A percentile compares a stretch with the other conserved stretches of the same genome.
Conservation (phyloP, 805 yeast genomes). For the Debaryomyces maramus region DNA sequence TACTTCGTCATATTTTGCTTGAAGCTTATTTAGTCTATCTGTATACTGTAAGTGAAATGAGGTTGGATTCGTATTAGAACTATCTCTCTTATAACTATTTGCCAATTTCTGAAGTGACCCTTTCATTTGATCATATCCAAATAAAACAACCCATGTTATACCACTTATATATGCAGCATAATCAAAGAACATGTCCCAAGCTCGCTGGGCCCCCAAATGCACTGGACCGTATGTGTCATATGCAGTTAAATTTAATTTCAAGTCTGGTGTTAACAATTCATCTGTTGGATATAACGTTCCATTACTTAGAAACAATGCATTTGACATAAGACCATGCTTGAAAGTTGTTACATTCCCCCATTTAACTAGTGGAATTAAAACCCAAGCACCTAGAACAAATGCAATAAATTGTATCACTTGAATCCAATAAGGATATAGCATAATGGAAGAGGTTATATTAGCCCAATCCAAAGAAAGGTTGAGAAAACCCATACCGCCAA, state of each 20-base stretch:
- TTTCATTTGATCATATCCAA: constrained; percentile 31
- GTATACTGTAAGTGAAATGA: constrained; percentile 21
- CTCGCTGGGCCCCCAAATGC: constrained; percentile 47
- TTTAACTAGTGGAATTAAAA: constrained; percentile 47
- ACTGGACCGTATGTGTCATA: constrained; percentile 47
- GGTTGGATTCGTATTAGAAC: constrained; percentile 1
- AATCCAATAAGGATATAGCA: constrained; percentile 55
- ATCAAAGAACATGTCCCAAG: constrained; percentile 53
- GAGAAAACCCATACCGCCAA: constrained; percentile 53
- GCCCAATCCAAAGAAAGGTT: constrained; percentile 55
- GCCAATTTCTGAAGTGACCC: constrained; percentile 15
- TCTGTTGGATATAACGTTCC: constrained; percentile 46
- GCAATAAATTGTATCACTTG: constrained; percentile 49
- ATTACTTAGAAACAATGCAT: constrained; percentile 34
- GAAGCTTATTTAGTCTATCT: constrained; percentile 46
- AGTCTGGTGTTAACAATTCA: constrained; percentile 39
- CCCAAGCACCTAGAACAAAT: constrained; percentile 49
- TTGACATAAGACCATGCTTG: constrained; percentile 48
- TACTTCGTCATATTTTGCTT: constrained; percentile 39
- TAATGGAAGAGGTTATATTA: constrained; percentile 49
- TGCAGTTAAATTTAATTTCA: constrained; percentile 45
- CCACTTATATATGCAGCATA: constrained; percentile 54
- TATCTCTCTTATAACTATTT: constrained; percentile 2
- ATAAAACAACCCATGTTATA: constrained; percentile 43
- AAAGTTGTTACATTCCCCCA: constrained; percentile 37